Base-by-base conservation (phyloP, 257 asterid genomes). In the Buddleja alternifolia region DNA sequence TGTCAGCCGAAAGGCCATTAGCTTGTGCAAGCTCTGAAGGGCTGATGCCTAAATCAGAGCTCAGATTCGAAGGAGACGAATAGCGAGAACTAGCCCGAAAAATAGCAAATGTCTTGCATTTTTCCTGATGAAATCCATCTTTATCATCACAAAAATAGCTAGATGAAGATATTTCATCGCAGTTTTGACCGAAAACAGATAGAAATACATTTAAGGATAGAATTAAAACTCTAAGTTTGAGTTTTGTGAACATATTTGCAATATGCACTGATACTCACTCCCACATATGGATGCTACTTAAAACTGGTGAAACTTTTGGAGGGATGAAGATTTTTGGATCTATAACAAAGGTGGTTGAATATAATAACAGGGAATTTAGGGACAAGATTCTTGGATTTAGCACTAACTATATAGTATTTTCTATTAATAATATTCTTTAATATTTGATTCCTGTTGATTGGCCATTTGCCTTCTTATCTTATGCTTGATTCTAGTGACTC, bases 381-480 rank as follows among this genome's bases (percentile, higher is more conserved):
- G 90, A 79, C 93, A 85, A 74, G 71, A 73, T 70, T 75, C 82
- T 87, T 64, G 90, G 81, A 70, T 74, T 74, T 51, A 60, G 82
- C 73, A 85, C 23, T 60, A n/a, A 57, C 23, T 55, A 50, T 63
- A 55, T 63, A 60, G 46, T 71, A 63, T 56, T 45, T 52, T 29
- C 64, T 52, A n/a, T 29, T 29, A 29, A 1, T 29, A 29, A 29
- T 29, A 29, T 16, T 61, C 17, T 42, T 19, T 66, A 29, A 29
- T 29, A 29, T 40, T 71, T 62, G 55, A 60, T 54, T 71, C 51
- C 11, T 70, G 72, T 60, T 55, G 53, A 17, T 60, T 61, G 77
- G 70, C 54, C 16, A 52, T 21, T 12, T 8, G 40, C 51, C 61
- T 54, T 15, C 8, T 51, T 60, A 54, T 25, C 64, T 76, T 67